phyloP scores from a whole-genome alignment of 2,329 filamentous ascomycete species.

The Rachicladosporium sp. region DNA sequence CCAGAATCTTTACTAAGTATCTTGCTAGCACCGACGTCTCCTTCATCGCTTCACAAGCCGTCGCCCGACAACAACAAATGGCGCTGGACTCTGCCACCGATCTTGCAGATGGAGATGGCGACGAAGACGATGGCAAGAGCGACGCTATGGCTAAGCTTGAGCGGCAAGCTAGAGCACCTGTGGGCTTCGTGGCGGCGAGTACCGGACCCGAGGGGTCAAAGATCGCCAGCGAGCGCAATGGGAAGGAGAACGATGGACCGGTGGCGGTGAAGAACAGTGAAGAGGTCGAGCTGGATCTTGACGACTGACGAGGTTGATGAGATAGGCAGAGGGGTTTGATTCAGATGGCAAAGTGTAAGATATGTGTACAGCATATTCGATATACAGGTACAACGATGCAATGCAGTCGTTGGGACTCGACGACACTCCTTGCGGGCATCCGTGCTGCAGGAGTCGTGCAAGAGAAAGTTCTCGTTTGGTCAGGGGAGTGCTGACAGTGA shows the following conservation, averaged over 20 bases:
- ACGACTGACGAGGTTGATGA: constrained; percentile 10
- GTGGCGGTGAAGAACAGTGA: constrained; percentile 15
- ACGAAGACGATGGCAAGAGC: constrained; percentile 37
- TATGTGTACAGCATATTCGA: no score
- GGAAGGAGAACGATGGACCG: constrained; percentile 5
- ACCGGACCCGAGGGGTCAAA: constrained; percentile 33
- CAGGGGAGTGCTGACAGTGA: no score
- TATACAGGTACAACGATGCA: no score
- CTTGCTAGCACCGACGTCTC: constrained; percentile 71
- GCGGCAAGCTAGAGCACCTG: constrained; percentile 73
- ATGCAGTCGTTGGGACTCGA: no score
- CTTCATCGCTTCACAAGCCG: constrained; percentile 91
- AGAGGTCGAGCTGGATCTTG: constrained; percentile 21
- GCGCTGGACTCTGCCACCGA: constrained; percentile 7
- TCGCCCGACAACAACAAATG: constrained; percentile 58
- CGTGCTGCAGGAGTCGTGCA: no score
- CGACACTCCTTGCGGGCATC: no score
- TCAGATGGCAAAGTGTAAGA: no score
- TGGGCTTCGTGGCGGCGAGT: constrained; percentile 82
- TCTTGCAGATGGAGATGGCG: constrained; percentile 27
- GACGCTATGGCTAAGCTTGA: constrained; percentile 89
- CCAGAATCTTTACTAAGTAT: constrained; percentile 15
- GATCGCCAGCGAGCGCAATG: constrained; percentile 3
- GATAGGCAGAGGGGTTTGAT: no score
- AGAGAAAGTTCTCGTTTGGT: no score